Percentiles rank a stretch among this genome's conserved stretches.
Evolutionary conservation across 306 rosid species (phyloP).

Genomic region (Cyamopsis tetragonoloba): DNA sequence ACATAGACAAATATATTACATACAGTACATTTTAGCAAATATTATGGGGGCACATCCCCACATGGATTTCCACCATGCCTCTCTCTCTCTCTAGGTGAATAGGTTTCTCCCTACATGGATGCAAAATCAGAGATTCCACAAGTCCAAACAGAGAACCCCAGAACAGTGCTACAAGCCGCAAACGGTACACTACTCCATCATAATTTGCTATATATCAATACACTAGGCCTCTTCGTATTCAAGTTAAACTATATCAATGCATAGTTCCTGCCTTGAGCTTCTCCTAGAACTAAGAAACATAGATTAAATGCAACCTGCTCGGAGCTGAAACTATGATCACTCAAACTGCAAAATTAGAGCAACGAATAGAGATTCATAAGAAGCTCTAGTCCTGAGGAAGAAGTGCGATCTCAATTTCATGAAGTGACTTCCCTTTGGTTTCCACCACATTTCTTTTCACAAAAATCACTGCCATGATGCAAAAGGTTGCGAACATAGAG

Average conservation of each 20-base stretch:
- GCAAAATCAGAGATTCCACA: constrained; percentile 4
- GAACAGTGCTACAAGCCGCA: constrained; percentile 7
- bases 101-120: constrained; percentile 7
- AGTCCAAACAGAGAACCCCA: neutral
- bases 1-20: neutral
- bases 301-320: neutral
- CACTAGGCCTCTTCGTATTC: neutral
- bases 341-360: constrained; percentile 8
- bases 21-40: neutral
- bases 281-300: constrained; percentile 7
- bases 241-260: constrained; percentile 4
- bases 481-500: constrained; percentile 68
- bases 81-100: neutral
- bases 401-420: constrained; percentile 96
- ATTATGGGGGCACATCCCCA: neutral
- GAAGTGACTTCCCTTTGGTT: constrained; percentile 96
- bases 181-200: neutral
- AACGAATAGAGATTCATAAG: neutral
- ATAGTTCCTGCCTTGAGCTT: constrained; percentile 26
- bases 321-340: constrained; percentile 14
- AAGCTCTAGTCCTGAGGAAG: constrained; percentile 71
- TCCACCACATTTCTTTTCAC: constrained; percentile 87
- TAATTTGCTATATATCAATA: neutral
- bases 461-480: constrained; percentile 74
- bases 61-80: neutral